phyloP scores from a whole-genome alignment of 306 rosid genomes.

The Dryas drummondii region DNA sequence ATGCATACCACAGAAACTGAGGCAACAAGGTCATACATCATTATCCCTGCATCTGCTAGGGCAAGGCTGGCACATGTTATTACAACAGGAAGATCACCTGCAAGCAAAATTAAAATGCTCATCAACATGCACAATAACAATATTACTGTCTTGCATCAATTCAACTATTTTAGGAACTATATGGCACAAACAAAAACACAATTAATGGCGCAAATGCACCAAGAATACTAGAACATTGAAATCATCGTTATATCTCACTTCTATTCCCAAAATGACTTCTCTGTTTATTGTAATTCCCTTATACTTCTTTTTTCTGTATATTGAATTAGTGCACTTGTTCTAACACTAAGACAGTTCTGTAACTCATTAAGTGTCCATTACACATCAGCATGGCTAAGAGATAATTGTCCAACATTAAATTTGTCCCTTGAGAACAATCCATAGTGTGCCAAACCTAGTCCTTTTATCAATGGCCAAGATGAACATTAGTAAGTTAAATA shows the following conservation, averaged over 20 bases:
- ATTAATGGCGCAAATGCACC: background rate
- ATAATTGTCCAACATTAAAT: background rate
- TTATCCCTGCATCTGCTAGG: constrained; percentile 95
- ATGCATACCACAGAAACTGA: constrained; percentile 94
- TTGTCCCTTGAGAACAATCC: background rate
- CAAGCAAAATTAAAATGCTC: constrained; percentile 8
- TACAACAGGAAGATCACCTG: constrained; percentile 92
- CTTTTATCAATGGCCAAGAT: no score
- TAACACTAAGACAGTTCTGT: background rate
- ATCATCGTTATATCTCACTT: background rate
- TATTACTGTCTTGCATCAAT: constrained; percentile 16
- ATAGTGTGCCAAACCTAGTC: background rate
- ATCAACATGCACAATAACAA: constrained; percentile 15
- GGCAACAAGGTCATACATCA: constrained; percentile 91
- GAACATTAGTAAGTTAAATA: no score
- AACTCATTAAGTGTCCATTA: background rate
- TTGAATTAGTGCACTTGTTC: background rate
- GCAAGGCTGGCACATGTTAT: constrained; percentile 99
- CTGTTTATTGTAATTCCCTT: background rate
- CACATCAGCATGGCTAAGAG: background rate
- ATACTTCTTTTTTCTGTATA: background rate
- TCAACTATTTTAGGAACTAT: background rate
- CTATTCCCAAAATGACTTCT: background rate
- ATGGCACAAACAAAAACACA: background rate
- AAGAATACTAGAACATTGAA: background rate